phyloP scores from a whole-genome alignment of 805 yeast species.

The Saturnispora diversa region DNA sequence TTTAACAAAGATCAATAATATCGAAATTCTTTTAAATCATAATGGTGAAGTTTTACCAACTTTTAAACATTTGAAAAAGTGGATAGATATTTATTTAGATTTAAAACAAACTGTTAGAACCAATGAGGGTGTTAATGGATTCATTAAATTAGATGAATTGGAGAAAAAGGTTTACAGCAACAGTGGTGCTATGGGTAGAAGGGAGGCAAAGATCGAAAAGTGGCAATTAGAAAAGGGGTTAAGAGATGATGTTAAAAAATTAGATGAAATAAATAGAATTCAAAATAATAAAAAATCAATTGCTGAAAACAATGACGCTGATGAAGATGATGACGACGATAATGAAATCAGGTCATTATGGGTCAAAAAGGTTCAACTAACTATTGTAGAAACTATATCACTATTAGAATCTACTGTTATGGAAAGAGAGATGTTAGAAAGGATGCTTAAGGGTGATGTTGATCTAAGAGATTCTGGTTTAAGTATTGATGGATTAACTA shows the following conservation, averaged over 20 bases:
- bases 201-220: constrained; percentile 68
- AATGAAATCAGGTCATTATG: constrained; percentile 51
- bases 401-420: constrained; percentile 50
- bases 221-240: constrained; percentile 54
- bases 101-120: constrained; percentile 8
- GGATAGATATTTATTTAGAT: constrained; percentile 11
- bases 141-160: constrained; percentile 11
- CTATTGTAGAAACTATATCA: constrained; percentile 45
- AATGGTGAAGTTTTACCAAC: constrained; percentile 3
- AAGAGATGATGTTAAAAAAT: constrained; percentile 33
- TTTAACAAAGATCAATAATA: background rate
- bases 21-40: background rate
- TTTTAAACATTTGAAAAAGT: constrained; percentile 12
- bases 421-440: constrained; percentile 58
- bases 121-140: constrained; percentile 8
- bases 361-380: constrained; percentile 45
- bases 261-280: constrained; percentile 27
- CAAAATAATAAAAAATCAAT: too few species aligned
- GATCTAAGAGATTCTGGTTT: constrained; percentile 14
- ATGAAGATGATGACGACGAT: constrained; percentile 46
- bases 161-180: constrained; percentile 3
- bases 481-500: constrained; percentile 11
- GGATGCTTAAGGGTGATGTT: constrained; percentile 24
- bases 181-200: constrained; percentile 36
- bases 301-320: constrained; percentile 16